A percentile compares a stretch with the other conserved stretches of the same genome.
Conservation (phyloP, 2,329 filamentous ascomycete genomes). For the Tolypocladium paradoxum region DNA sequence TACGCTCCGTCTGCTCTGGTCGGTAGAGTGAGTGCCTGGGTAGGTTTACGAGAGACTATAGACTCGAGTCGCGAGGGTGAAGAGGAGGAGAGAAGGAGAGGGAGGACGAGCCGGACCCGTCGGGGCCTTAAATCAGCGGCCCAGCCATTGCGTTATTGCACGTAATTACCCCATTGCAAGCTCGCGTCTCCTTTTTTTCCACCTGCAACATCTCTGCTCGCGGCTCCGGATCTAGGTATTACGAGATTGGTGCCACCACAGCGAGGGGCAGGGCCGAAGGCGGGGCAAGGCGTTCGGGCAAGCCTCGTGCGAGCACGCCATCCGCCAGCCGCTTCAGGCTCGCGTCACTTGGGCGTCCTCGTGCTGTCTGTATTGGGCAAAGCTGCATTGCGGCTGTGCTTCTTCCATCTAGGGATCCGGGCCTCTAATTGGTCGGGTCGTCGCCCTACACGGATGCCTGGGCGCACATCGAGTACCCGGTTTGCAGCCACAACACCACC, state of each 20-base stretch:
- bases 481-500: too few species aligned
- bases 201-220: not conserved
- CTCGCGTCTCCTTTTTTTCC: not conserved
- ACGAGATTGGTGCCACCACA: not conserved
- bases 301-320: slow-evolving; percentile 4
- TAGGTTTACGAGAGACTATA: not conserved
- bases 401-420: too few species aligned
- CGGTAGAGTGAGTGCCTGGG: not conserved
- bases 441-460: too few species aligned
- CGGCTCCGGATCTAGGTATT: not conserved
- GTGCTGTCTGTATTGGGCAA: too few species aligned
- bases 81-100: not conserved
- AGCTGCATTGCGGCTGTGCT: too few species aligned
- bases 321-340: not conserved
- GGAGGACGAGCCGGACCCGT: not conserved
- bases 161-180: too few species aligned
- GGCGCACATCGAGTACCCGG: too few species aligned
- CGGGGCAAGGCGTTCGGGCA: not conserved
- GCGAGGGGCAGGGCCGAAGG: too few species aligned
- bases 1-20: not conserved
- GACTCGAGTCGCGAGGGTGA: not conserved
- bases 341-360: too few species aligned
- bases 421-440: too few species aligned
- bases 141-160: slow-evolving; percentile 4
- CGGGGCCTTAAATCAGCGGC: not conserved